A percentile compares a stretch with the other conserved stretches of the same genome.
Conservation (phyloP, 2,329 filamentous ascomycete species). For the Leptographium wingfieldii region DNA sequence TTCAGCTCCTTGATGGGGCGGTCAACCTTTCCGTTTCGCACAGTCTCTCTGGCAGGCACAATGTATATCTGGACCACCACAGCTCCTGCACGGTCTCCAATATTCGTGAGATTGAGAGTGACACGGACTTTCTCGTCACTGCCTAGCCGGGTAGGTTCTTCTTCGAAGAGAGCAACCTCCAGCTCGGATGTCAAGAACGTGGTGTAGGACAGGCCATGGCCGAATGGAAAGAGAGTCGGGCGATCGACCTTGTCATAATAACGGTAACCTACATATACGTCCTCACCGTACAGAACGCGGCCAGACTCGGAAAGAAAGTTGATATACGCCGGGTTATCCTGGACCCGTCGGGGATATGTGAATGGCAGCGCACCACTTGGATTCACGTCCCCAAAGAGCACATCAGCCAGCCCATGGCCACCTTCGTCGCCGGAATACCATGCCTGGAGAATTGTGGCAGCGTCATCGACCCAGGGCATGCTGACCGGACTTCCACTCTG, state of each 20-base stretch:
- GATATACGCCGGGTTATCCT: conserved; percentile 63
- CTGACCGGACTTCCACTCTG: conserved; percentile 54
- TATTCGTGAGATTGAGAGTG: background rate
- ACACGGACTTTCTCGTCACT: background rate
- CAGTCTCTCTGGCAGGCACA: background rate
- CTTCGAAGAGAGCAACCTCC: background rate
- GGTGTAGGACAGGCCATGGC: conserved; percentile 68
- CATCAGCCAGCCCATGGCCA: conserved; percentile 53
- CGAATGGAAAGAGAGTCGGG: conserved; percentile 60
- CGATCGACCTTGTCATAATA: conserved; percentile 53
- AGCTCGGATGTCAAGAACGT: conserved; percentile 31
- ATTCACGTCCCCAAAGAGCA: conserved; percentile 49
- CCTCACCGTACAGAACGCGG: conserved; percentile 54
- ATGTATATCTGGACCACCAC: background rate
- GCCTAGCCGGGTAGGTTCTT: background rate
- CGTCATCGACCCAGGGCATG: conserved; percentile 56
- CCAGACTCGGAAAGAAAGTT: conserved; percentile 39
- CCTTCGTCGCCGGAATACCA: conserved; percentile 61
- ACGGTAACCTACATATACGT: conserved; percentile 68
- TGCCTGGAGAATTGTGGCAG: conserved; percentile 55
- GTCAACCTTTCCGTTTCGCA: background rate
- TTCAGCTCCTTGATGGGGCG: background rate
- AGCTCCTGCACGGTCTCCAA: background rate
- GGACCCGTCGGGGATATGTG: conserved; percentile 48
- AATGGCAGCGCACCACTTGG: conserved; percentile 57